phyloP scores from a whole-genome alignment of 2,329 filamentous ascomycete species.

The Botrytis fragariae region DNA sequence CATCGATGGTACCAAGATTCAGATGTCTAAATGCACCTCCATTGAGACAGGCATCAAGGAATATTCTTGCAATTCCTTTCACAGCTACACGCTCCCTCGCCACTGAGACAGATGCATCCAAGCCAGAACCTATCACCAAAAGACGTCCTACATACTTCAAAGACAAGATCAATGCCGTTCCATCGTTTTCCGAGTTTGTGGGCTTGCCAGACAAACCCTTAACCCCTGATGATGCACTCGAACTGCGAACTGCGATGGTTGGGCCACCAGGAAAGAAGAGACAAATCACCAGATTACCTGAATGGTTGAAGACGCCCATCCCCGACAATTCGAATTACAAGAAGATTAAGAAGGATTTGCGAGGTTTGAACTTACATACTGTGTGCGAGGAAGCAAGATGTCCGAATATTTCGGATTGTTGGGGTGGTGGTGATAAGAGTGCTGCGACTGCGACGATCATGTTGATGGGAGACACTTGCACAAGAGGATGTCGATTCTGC shows the following conservation, averaged over 20 bases:
- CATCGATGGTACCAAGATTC: slow-evolving; percentile 32
- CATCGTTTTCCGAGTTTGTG: slow-evolving; percentile 59
- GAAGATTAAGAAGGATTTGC: slow-evolving; percentile 89
- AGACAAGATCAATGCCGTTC: slow-evolving; percentile 44
- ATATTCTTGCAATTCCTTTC: slow-evolving; percentile 25
- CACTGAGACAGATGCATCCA: slow-evolving; percentile 35
- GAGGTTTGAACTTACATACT: slow-evolving; percentile 86
- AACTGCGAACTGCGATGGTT: slow-evolving; percentile 60
- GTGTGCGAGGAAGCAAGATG: slow-evolving; percentile 97
- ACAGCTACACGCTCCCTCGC: slow-evolving; percentile 32
- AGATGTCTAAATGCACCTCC: slow-evolving; percentile 35
- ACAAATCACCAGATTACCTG: slow-evolving; percentile 72
- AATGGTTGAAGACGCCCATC: slow-evolving; percentile 96
- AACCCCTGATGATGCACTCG: slow-evolving; percentile 54
- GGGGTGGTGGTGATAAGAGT: slow-evolving; percentile 85
- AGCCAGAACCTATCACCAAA: slow-evolving; percentile 29
- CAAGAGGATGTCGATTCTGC: slow-evolving; percentile 93
- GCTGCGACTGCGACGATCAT: slow-evolving; percentile 97
- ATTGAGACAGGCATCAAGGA: slow-evolving; percentile 29
- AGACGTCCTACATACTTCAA: slow-evolving; percentile 40
- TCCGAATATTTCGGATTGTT: slow-evolving; percentile 97
- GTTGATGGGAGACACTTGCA: slow-evolving; percentile 99
- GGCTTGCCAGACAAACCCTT: slow-evolving; percentile 45
- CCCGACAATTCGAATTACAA: slow-evolving; percentile 83
- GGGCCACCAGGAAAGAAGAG: slow-evolving; percentile 61